Evolutionary conservation across 225 moss, liverwort and hornwort species (phyloP).

Genomic region (Polytrichum formosum): DNA sequence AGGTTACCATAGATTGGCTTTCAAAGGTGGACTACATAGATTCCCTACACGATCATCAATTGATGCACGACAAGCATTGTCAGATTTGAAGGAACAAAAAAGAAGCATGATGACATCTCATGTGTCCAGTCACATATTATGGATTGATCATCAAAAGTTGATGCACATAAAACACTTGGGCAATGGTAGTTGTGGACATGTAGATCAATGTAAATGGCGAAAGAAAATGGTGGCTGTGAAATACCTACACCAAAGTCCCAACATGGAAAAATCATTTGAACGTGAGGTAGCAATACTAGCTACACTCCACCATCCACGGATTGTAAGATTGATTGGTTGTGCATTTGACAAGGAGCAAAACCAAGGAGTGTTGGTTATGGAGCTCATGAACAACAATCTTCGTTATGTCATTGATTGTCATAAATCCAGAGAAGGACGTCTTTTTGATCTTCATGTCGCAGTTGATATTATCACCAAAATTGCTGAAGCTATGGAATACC

Average conservation of each 20-base stretch:
- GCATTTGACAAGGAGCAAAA: conserved; percentile 1
- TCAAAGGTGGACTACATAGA: neutral
- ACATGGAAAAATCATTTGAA: no score
- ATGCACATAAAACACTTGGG: no score
- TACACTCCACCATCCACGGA: neutral
- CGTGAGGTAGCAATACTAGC: neutral
- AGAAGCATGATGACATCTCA: no score
- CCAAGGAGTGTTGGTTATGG: conserved; percentile 1
- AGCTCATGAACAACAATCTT: conserved; percentile 1
- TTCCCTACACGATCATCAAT: neutral
- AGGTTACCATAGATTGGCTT: neutral
- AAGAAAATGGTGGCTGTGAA: neutral
- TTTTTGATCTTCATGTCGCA: neutral
- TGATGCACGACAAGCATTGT: neutral
- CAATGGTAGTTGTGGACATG: no score
- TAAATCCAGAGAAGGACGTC: neutral
- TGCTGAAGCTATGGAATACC: neutral
- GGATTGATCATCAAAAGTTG: no score
- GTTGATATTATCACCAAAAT: neutral
- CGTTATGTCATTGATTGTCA: neutral
- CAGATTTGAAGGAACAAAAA: no score
- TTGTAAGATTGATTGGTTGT: conserved; percentile 1
- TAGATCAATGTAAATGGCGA: neutral
- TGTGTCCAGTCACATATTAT: no score
- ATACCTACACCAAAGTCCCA: no score